Conservation (phyloP, 345 rosid genomes). For the Bruguiera sexangula region DNA sequence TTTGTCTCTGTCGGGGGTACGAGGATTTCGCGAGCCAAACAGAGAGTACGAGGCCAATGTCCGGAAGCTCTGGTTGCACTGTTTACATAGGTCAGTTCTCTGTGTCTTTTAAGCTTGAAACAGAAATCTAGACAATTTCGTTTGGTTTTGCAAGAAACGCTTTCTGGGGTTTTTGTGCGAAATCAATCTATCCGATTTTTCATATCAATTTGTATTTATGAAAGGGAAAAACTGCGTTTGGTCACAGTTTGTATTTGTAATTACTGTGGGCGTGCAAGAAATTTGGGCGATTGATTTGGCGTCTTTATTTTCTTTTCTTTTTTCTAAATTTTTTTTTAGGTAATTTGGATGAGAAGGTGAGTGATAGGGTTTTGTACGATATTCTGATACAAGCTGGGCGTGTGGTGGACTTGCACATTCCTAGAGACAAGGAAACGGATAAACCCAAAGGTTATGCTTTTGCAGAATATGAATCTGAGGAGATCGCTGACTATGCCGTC, state of each 20-base stretch:
- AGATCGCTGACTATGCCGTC: conserved; percentile 87
- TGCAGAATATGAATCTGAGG: conserved; percentile 78
- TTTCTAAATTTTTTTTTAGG: conserved; percentile 36
- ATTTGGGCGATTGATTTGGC: no score
- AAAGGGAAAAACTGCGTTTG: no score
- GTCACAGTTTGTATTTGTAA: no score
- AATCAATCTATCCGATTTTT: not conserved
- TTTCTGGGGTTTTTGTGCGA: not conserved
- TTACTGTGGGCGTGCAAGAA: no score
- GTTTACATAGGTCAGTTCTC: conserved; percentile 49
- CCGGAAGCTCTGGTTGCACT: conserved; percentile 48
- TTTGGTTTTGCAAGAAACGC: not conserved
- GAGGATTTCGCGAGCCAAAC: no score
- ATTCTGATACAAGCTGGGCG: conserved; percentile 87
- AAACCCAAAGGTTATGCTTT: conserved; percentile 86
- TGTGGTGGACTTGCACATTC: conserved; percentile 71
- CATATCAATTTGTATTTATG: not conserved
- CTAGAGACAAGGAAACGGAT: conserved; percentile 80
- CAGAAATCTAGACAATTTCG: not conserved
- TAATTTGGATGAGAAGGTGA: conserved; percentile 81
- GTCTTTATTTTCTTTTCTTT: not conserved
- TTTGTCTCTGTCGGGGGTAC: no score
- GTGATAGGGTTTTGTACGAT: conserved; percentile 81
- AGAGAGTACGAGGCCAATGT: conserved; percentile 27
- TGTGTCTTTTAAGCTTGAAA: not conserved